A percentile compares a stretch with the other conserved stretches of the same genome.
Evolutionary conservation across 1,284 basidiomycete species (phyloP).

Genomic region (Puccinia brachypodii): DNA sequence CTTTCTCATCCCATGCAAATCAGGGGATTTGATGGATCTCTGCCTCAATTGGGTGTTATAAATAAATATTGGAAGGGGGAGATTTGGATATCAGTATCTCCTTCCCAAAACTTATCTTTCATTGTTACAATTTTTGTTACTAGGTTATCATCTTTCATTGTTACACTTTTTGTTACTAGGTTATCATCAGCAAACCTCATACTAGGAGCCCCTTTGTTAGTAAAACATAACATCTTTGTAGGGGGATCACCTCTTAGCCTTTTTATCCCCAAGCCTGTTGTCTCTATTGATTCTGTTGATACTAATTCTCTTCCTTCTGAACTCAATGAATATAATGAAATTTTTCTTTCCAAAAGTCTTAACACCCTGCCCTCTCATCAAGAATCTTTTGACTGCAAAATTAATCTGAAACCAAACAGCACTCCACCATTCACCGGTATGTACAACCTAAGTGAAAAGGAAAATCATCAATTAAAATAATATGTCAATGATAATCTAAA

Average conservation of each 20-base stretch:
- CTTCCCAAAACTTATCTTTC: background rate
- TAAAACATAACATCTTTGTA: background rate
- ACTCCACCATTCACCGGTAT: background rate
- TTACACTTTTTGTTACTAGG: background rate
- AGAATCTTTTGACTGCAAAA: background rate
- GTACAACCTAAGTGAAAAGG: no score
- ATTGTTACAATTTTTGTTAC: background rate
- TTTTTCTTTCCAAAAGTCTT: background rate
- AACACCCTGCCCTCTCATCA: background rate
- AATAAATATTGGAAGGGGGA: background rate
- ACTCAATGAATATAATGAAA: background rate
- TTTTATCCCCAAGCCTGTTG: background rate
- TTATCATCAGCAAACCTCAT: background rate
- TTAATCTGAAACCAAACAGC: background rate
- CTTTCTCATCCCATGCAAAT: background rate
- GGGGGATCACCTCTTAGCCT: background rate
- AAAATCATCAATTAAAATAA: background rate
- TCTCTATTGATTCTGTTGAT: background rate
- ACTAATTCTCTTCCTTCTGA: background rate
- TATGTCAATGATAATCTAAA: background rate
- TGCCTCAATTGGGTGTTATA: background rate
- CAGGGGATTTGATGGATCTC: background rate
- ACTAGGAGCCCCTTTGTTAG: background rate
- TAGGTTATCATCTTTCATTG: background rate
- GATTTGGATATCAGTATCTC: background rate